Base-by-base conservation (phyloP, 768 basidiomycete genomes). In the Suillus ampliporus region DNA sequence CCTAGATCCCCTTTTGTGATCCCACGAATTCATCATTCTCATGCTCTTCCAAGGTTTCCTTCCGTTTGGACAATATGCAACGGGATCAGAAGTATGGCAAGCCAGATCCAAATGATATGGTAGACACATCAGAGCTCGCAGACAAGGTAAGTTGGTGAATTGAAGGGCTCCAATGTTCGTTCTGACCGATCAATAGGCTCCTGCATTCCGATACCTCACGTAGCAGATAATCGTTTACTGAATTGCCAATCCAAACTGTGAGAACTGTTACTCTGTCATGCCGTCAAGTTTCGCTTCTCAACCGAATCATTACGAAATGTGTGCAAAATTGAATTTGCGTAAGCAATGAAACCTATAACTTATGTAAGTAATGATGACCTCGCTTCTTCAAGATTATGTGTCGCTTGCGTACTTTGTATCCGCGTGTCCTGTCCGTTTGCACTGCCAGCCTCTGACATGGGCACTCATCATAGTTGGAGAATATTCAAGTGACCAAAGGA, bases 71-170 rank as follows among this genome's bases (percentile, higher is more conserved):
- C 34, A 53, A 53, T 62, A 76, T 78, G 5, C 78, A 79, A 17
- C 78, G 89, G 44, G 81, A 91, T 67, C 75, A 72, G 48, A 62
- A 76, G 31, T 84, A 86, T 61, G 90, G 90, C 1, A 79, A 79
- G 58, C 83, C 82, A 1, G 73, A 78, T 57, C 75, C 74, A 9
- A 75, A 82, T 62, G 78, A 77, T 8, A 81, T 76, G 21, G 85
- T 91, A 21, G 84, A 91, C 67, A 90, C 87, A 0, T 79, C 81
- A 31, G 83, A 88, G 64, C 71, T 89, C 8, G 90, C 90, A 1
- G 90, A 91, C 68, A 80, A 86, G 76, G 89, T 86, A 63, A 34
- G 79, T 63, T 35, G 14, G 46, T 52, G 6, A 21, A 13, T 35
- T 23, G 26, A 26, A 14, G 13, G 38, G 4, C 3, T 46, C 5